These are phyloP conservation scores for Trichoderma koningii DNA, from an alignment of 2,329 filamentous ascomycete species.

Conservation along the genomic window DNA sequence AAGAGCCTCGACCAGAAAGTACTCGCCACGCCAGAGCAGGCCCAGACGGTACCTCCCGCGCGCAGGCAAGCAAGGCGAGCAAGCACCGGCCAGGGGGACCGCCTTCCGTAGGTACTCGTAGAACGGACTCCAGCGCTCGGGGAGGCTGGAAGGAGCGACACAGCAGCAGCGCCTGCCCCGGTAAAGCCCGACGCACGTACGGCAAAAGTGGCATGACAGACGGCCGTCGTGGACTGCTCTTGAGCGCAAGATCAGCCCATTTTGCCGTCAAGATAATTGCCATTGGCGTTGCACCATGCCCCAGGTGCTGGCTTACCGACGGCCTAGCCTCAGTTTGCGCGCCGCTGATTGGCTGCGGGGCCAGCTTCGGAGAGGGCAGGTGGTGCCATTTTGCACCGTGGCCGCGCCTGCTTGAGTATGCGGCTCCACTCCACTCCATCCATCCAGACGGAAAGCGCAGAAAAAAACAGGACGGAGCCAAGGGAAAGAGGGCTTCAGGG, in stretches of 20 bases:
- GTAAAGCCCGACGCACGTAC: conserved; percentile 24
- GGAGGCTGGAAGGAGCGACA: conserved; percentile 20
- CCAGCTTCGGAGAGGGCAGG: conserved; percentile 22
- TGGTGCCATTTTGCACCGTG: conserved; percentile 27
- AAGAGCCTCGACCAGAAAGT: too few relatives aligned
- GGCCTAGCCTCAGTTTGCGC: conserved; percentile 19
- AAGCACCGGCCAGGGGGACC: background rate
- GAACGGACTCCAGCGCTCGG: conserved; percentile 11
- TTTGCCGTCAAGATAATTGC: conserved; percentile 26
- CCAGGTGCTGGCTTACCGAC: conserved; percentile 23
- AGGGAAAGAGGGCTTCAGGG: background rate
- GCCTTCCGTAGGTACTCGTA: too few relatives aligned
- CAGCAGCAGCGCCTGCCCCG: conserved; percentile 11
- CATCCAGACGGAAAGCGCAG: conserved; percentile 11
- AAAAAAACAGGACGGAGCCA: background rate
- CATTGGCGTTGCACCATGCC: conserved; percentile 28
- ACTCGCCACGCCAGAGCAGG: too few relatives aligned
- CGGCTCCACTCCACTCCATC: conserved; percentile 19
- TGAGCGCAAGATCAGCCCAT: conserved; percentile 27
- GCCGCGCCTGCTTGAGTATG: conserved; percentile 21
- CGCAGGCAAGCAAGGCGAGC: background rate
- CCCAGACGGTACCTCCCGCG: too few relatives aligned
- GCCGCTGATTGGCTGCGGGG: conserved; percentile 10
- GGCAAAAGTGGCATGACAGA: conserved; percentile 29
- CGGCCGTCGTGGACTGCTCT: conserved; percentile 17